Evolutionary conservation across 768 basidiomycete species (phyloP).

Genomic region (Suillus placidus): DNA sequence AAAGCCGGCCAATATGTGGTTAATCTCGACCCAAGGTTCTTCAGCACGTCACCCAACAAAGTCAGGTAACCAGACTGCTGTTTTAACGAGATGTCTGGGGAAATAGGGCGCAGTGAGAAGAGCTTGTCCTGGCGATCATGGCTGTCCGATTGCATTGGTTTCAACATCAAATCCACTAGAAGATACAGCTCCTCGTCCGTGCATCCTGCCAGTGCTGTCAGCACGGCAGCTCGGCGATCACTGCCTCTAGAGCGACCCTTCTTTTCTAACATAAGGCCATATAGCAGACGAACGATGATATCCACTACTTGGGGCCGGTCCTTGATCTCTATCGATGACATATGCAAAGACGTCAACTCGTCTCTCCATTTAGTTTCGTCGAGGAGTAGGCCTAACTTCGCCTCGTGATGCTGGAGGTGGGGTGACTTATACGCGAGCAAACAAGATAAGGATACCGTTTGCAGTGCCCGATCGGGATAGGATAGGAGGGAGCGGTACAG

Average conservation of each 20-base stretch:
- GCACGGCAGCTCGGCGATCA: slow-evolving; percentile 71
- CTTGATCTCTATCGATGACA: slow-evolving; percentile 55
- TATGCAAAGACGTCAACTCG: slow-evolving; percentile 71
- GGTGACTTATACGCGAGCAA: slow-evolving; percentile 81
- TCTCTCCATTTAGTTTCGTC: slow-evolving; percentile 93
- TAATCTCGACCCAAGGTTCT: slow-evolving; percentile 76
- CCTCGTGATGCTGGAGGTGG: slow-evolving; percentile 53
- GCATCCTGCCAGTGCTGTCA: slow-evolving; percentile 71
- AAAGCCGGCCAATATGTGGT: slow-evolving; percentile 73
- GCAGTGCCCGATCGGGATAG: slow-evolving; percentile 80
- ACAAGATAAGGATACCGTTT: slow-evolving; percentile 75
- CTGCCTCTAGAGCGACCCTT: slow-evolving; percentile 68
- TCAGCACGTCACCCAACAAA: slow-evolving; percentile 82
- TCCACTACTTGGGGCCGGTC: slow-evolving; percentile 71
- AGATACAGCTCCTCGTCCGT: slow-evolving; percentile 71
- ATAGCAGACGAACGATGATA: slow-evolving; percentile 74
- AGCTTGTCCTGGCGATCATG: slow-evolving; percentile 23
- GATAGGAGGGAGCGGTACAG: slow-evolving; percentile 79
- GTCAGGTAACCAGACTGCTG: slow-evolving; percentile 86
- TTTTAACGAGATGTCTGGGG: slow-evolving; percentile 47
- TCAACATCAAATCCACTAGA: slow-evolving; percentile 86
- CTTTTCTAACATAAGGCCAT: slow-evolving; percentile 85
- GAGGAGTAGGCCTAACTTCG: slow-evolving; percentile 68
- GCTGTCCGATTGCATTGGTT: slow-evolving; percentile 54
- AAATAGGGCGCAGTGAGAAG: slow-evolving; percentile 36